Percentiles rank a stretch among this genome's conserved stretches.
Conservation (phyloP, 176 grass and related monocot genomes). For the Avena atlantica region DNA sequence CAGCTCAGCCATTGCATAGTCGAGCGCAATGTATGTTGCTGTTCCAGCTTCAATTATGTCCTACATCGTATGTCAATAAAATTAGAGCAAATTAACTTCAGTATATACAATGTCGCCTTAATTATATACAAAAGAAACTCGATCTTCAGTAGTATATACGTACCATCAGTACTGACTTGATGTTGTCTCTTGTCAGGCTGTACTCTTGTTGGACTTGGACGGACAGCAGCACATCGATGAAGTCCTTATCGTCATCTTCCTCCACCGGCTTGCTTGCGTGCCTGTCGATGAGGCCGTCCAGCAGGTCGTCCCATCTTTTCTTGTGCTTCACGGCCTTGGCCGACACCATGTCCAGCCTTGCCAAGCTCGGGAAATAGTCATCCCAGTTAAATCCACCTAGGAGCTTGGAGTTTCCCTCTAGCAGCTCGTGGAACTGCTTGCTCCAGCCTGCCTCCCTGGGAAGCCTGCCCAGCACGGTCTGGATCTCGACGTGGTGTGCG, state of each 20-base stretch:
- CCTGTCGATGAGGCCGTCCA: conserved; percentile 42
- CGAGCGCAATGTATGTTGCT: conserved; percentile 38
- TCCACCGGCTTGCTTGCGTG: background rate
- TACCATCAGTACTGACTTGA: background rate
- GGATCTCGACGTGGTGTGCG: conserved; percentile 41
- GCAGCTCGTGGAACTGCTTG: conserved; percentile 40
- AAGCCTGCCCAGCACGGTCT: conserved; percentile 12
- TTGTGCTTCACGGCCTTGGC: conserved; percentile 3
- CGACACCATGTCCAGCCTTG: conserved; percentile 16
- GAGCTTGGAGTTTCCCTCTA: conserved; percentile 23
- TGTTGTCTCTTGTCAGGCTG: background rate
- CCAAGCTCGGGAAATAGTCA: conserved; percentile 46
- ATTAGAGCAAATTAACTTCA: background rate
- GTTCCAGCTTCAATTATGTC: conserved; percentile 56
- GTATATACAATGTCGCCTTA: too few species aligned
- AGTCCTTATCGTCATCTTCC: background rate
- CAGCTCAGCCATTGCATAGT: conserved; percentile 15
- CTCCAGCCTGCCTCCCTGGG: background rate
- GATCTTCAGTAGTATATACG: background rate
- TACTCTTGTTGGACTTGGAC: conserved; percentile 8
- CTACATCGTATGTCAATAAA: conserved; percentile 1
- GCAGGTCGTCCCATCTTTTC: conserved; percentile 40
- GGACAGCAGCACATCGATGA: background rate
- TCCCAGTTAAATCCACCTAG: conserved; percentile 48
- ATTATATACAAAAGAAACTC: too few species aligned